Evolutionary conservation across 75 land plant species (phyloP).

Genomic region (Cryptomeria japonica): DNA sequence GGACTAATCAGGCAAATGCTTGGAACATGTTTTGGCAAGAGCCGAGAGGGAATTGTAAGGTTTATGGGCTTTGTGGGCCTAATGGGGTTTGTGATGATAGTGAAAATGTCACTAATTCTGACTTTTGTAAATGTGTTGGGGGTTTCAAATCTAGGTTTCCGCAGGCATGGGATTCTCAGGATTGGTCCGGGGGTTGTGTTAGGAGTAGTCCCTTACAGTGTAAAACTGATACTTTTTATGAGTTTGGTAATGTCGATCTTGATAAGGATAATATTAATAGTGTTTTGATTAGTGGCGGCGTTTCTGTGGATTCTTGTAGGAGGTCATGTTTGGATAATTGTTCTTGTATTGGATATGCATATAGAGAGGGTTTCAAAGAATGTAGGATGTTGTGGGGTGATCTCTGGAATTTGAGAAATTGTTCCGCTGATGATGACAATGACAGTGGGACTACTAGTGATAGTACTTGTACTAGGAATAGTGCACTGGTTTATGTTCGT

Average conservation of each 20-base stretch:
- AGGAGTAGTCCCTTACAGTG: slow-evolving; percentile 12
- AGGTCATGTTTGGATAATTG: slow-evolving; percentile 32
- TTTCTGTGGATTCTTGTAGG: neutral
- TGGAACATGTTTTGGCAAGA: slow-evolving; percentile 25
- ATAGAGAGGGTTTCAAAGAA: neutral
- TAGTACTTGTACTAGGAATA: neutral
- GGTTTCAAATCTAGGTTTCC: slow-evolving; percentile 18
- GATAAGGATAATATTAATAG: neutral
- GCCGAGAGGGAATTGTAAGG: slow-evolving; percentile 40
- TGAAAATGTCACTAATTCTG: neutral
- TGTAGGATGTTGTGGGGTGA: slow-evolving; percentile 13
- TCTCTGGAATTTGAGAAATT: slow-evolving; percentile 12
- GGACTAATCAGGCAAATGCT: slow-evolving; percentile 27
- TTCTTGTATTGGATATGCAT: slow-evolving; percentile 40
- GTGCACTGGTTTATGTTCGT: neutral
- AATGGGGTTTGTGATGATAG: slow-evolving; percentile 40
- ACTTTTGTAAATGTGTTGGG: slow-evolving; percentile 24
- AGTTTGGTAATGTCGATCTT: neutral
- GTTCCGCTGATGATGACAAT: slow-evolving; percentile 7
- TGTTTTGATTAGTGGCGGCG: neutral
- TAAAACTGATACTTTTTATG: slow-evolving; percentile 7
- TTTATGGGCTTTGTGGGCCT: slow-evolving; percentile 54
- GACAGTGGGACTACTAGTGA: neutral
- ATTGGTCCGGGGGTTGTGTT: slow-evolving; percentile 24
- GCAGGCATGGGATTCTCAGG: slow-evolving; percentile 22